These are phyloP conservation scores for Xylariaceae sp. DNA, from an alignment of 2,329 filamentous ascomycete species.

Conservation along the genomic window DNA sequence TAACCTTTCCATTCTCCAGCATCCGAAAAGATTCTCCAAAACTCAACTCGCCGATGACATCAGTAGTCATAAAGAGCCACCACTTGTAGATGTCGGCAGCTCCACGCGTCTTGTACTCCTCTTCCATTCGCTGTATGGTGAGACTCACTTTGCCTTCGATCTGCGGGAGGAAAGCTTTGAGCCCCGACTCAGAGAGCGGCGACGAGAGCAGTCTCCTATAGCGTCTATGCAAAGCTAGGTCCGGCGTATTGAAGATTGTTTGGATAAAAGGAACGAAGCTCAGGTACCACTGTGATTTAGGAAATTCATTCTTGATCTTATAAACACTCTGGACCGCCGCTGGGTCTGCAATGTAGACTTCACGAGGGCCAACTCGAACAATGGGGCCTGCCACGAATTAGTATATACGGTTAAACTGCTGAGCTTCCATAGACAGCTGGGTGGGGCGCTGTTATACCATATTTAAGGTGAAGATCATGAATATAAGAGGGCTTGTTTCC, in stretches of 20 bases:
- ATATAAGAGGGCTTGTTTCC: constrained; percentile 30
- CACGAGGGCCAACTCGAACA: constrained; percentile 38
- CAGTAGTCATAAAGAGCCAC: constrained; percentile 61
- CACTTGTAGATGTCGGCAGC: constrained; percentile 58
- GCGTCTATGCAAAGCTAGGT: constrained; percentile 47
- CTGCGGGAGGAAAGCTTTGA: constrained; percentile 42
- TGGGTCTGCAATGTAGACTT: constrained; percentile 37
- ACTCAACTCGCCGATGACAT: constrained; percentile 58
- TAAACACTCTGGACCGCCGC: constrained; percentile 33
- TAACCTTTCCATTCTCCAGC: constrained; percentile 56
- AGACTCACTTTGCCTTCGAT: constrained; percentile 48
- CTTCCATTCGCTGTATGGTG: constrained; percentile 51
- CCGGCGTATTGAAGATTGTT: constrained; percentile 49
- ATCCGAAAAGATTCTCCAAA: constrained; percentile 63
- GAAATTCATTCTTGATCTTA: constrained; percentile 36
- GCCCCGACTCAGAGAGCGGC: constrained; percentile 46
- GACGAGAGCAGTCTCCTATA: constrained; percentile 50
- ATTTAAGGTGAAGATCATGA: constrained; percentile 38
- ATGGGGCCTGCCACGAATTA: constrained; percentile 33
- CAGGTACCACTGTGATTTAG: constrained; percentile 33
- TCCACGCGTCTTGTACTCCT: constrained; percentile 48
- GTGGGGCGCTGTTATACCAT: constrained; percentile 26
- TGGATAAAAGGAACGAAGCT: constrained; percentile 28
- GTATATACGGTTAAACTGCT: not conserved
- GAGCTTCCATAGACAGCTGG: not conserved